Evolutionary conservation across 2,329 filamentous ascomycete species (phyloP), one percentile per base, ranked within the genome.

Genomic region (Chrysoporthe cubensis): DNA sequence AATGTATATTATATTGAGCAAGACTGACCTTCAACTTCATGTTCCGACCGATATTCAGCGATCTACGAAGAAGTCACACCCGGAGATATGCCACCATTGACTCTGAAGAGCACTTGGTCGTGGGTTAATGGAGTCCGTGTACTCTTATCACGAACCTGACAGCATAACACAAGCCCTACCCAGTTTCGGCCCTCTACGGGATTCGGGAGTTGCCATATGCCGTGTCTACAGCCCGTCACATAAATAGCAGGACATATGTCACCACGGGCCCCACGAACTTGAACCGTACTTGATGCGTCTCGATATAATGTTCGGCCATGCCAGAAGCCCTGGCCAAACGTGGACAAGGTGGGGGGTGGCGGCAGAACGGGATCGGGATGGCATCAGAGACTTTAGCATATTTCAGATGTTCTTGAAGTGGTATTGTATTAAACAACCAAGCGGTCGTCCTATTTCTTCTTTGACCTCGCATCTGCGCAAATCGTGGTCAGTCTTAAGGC

Each of bases 391-490:
- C 9, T 34, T 32, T 34, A 32, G 14, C 5, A 61, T n/a, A 46
- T 16, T n/a, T n/a, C 26, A 32, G 21, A 18, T 66, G 34, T 60
- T 4, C 21, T 16, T 16, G 14, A 40, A 18, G 13, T 13, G 26
- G 18, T 62, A 57, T 50, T 46, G 59, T 68, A 66, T 66, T 65
- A 18, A 8, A 43, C 46, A 66, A 70, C 58, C 70, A 65, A 58
- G n/a, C 59, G 59, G 46, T 65, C 64, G 18, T 43, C 57, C 67
- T 73, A 75, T 71, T 67, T 76, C 74, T 77, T 81, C 76, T 78
- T 81, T 74, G 80, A 81, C 77, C 83, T 83, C 64, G 76, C 77
- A 74, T 77, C 67, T 70, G 52, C 32, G 37, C 43, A 37, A 6
- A 32, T 54, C 14, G 26, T 8, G 14, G 69, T 77, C 75, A 79